Conservation (phyloP, 1,284 basidiomycete species). For the Phellinidium pouzarii region DNA sequence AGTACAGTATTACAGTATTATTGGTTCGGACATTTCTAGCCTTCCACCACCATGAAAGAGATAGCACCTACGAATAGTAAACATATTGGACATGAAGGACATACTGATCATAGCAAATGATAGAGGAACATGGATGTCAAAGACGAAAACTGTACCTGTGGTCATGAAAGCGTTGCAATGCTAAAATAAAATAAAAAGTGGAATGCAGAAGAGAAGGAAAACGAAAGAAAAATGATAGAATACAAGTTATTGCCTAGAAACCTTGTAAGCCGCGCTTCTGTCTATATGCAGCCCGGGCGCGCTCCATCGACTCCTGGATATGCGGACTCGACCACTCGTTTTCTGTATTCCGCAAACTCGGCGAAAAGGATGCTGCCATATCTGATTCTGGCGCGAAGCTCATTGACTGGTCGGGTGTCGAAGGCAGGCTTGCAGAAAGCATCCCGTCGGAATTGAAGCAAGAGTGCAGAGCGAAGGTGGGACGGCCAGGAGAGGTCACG, state of each 20-base stretch:
- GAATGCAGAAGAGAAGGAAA: background rate
- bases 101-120: conserved; percentile 1
- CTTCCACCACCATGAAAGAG: background rate
- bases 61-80: background rate
- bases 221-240: background rate
- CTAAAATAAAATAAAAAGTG: background rate
- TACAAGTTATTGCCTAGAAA: background rate
- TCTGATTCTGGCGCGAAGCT: background rate
- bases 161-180: background rate
- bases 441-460: background rate
- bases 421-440: background rate
- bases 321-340: conserved; percentile 6
- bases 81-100: conserved; percentile 3
- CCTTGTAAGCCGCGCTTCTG: conserved; percentile 3
- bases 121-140: background rate
- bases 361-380: conserved; percentile 2
- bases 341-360: conserved; percentile 2
- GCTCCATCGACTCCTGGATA: conserved; percentile 17
- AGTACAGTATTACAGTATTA: too few relatives aligned
- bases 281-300: conserved; percentile 15
- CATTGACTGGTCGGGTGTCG: conserved; percentile 1
- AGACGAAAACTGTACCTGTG: background rate
- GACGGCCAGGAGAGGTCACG: background rate
- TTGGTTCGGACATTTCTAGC: background rate
- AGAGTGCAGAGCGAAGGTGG: background rate